Conservation (phyloP, 352 stramenopile species). For the Phytophthora sansomeana region DNA sequence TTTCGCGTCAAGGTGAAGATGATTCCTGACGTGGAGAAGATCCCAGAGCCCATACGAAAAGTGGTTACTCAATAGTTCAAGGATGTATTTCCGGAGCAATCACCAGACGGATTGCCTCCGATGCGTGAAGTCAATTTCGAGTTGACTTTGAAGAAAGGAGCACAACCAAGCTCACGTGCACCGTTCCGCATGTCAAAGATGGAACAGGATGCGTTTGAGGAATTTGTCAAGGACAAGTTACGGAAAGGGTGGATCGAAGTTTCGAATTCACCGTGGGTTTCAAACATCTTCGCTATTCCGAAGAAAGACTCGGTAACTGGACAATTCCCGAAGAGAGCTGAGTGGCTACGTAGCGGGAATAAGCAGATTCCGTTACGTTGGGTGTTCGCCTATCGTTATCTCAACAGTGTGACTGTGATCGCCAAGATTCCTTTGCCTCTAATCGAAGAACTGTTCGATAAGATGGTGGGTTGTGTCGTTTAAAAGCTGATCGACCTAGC, state of each 20-base stretch:
- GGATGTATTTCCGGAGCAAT: slow-evolving; percentile 21
- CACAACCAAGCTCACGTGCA: slow-evolving; percentile 6
- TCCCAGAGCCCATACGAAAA: slow-evolving; percentile 8
- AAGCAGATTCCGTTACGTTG: slow-evolving; percentile 12
- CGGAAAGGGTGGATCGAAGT: slow-evolving; percentile 23
- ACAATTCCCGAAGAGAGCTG: not conserved
- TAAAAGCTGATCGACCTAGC: slow-evolving; percentile 34
- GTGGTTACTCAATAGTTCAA: slow-evolving; percentile 9
- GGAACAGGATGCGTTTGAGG: slow-evolving; percentile 17
- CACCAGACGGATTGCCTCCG: slow-evolving; percentile 19
- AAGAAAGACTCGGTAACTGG: slow-evolving; percentile 7
- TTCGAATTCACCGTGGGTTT: slow-evolving; percentile 1
- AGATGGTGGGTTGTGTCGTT: slow-evolving; percentile 22
- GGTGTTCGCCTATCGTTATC: slow-evolving; percentile 22
- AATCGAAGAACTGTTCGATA: slow-evolving; percentile 32
- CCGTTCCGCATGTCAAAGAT: slow-evolving; percentile 22
- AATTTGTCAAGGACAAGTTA: slow-evolving; percentile 23
- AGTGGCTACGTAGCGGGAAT: slow-evolving; percentile 24
- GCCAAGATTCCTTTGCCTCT: slow-evolving; percentile 23
- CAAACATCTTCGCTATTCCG: slow-evolving; percentile 23
- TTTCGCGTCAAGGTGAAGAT: slow-evolving; percentile 9
- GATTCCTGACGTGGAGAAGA: not conserved
- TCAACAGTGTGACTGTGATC: slow-evolving; percentile 17
- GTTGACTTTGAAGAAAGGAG: slow-evolving; percentile 18
- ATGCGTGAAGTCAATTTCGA: slow-evolving; percentile 20